Evolutionary conservation across 352 stramenopile genomes (phyloP).

Genomic region (Salisapilia sapeloensis): DNA sequence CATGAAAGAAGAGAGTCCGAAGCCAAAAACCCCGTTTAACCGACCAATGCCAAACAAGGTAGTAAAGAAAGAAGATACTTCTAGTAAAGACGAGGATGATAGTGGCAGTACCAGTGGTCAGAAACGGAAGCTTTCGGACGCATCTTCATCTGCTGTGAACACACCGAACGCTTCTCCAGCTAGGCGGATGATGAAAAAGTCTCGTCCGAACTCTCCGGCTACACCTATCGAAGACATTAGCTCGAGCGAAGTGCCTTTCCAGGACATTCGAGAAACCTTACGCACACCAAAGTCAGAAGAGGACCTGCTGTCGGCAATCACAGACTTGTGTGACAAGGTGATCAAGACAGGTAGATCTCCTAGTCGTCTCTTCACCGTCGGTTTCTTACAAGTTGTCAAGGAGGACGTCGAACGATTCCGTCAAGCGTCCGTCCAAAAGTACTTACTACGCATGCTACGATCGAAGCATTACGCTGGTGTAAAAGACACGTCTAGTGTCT

Average conservation of each 20-base stretch:
- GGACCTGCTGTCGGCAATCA: constrained; percentile 43
- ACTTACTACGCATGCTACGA: constrained; percentile 53
- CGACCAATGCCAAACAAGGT: too few relatives aligned
- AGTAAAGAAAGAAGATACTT: too few relatives aligned
- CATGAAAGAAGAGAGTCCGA: too few relatives aligned
- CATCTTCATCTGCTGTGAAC: too few relatives aligned
- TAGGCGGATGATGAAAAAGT: too few relatives aligned
- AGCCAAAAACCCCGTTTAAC: too few relatives aligned
- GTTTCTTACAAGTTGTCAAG: constrained; percentile 35
- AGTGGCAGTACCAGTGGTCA: too few relatives aligned
- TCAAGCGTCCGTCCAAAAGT: constrained; percentile 46
- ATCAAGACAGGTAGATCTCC: constrained; percentile 36
- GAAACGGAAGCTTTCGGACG: too few relatives aligned
- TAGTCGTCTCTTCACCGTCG: constrained; percentile 39
- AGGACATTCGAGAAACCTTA: constrained; percentile 27
- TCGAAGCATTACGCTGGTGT: constrained; percentile 59
- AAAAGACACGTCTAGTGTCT: constrained; percentile 12
- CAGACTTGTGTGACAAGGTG: constrained; percentile 20
- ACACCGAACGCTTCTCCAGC: too few relatives aligned
- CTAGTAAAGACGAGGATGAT: too few relatives aligned
- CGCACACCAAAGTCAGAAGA: constrained; percentile 14
- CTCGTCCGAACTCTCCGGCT: too few relatives aligned
- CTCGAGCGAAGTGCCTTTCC: constrained; percentile 17
- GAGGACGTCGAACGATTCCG: constrained; percentile 33
- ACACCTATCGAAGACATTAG: too few relatives aligned